Evolutionary conservation across 768 basidiomycete species (phyloP).

Genomic region (Termitomyces sp.): DNA sequence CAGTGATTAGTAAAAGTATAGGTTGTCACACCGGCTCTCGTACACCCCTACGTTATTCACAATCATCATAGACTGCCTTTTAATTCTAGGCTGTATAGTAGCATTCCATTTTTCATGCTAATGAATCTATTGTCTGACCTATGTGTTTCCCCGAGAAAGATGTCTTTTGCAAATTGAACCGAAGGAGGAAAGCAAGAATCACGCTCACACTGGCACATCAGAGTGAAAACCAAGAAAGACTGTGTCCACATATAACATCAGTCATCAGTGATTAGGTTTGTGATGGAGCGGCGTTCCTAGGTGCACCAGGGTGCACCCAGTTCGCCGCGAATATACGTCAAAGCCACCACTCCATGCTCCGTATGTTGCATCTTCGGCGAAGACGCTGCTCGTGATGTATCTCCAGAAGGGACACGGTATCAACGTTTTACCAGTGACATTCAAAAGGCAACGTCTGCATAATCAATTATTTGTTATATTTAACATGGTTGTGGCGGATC

Average conservation of each 20-base stretch:
- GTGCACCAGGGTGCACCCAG: not conserved
- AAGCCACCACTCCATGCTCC: not conserved
- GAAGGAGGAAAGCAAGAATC: not conserved
- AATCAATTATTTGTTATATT: not conserved
- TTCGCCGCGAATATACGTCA: not conserved
- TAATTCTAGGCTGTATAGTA: not conserved
- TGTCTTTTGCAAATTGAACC: not conserved
- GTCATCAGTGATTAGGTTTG: slow-evolving; percentile 12
- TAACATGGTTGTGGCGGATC: slow-evolving; percentile 2
- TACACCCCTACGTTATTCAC: slow-evolving; percentile 5
- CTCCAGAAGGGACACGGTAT: not conserved
- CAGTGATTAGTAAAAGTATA: slow-evolving; percentile 5
- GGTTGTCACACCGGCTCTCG: not conserved
- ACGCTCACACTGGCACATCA: not conserved
- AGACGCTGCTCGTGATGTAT: not conserved
- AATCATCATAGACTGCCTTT: not conserved
- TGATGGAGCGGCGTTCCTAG: slow-evolving; percentile 8
- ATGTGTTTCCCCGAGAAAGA: not conserved
- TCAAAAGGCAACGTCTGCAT: not conserved
- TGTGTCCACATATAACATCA: not conserved
- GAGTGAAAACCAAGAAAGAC: not conserved
- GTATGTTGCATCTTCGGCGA: not conserved
- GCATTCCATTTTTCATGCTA: not conserved
- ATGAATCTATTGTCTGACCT: not conserved
- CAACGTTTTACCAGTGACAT: not conserved